Evolutionary conservation across 345 rosid species (phyloP).

Genomic region (Xanthoceras sorbifolium): DNA sequence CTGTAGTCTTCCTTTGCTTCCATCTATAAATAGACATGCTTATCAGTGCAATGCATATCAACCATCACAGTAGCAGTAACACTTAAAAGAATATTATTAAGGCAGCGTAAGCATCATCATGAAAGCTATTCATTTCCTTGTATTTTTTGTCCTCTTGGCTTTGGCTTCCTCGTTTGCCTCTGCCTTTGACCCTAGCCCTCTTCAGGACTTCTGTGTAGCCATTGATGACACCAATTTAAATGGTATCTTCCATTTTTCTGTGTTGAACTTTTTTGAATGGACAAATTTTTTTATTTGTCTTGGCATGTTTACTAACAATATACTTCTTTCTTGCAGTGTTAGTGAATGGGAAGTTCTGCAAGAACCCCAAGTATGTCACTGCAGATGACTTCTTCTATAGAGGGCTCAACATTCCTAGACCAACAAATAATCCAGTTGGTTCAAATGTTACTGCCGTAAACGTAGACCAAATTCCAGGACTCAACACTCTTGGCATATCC

Average conservation of each 20-base stretch:
- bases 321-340: conserved; percentile 11
- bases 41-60: not conserved
- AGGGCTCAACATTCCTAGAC: conserved; percentile 21
- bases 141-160: conserved; percentile 17
- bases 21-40: not conserved
- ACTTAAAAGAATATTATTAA: not conserved
- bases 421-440: conserved; percentile 18
- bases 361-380: conserved; percentile 30
- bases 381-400: conserved; percentile 30
- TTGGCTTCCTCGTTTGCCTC: conserved; percentile 1
- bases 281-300: not conserved
- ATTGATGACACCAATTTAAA: conserved; percentile 8
- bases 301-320: not conserved
- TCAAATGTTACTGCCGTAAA: conserved; percentile 7
- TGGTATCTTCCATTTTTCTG: not conserved
- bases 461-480: conserved; percentile 30
- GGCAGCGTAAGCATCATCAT: not conserved
- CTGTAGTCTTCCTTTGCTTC: not conserved
- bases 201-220: conserved; percentile 39
- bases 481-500: conserved; percentile 36
- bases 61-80: not conserved
- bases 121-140: conserved; percentile 7
- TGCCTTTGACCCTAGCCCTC: conserved; percentile 39
- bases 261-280: too few relatives aligned
- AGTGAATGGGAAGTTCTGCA: conserved; percentile 41